phyloP scores from a whole-genome alignment of 1,284 basidiomycete species.

The Rhizoctonia solani region DNA sequence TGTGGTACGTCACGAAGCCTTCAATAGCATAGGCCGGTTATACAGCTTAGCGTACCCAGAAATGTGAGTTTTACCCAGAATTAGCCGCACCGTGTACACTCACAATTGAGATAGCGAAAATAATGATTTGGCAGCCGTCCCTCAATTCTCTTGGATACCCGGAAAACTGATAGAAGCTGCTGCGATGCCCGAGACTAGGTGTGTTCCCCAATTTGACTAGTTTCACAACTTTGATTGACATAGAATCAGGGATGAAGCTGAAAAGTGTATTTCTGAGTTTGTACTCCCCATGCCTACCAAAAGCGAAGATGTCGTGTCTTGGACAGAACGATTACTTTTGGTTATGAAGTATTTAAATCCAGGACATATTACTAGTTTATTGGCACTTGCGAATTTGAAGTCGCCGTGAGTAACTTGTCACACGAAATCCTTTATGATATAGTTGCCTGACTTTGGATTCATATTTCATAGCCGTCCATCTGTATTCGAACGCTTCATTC shows the following conservation, averaged over 20 bases:
- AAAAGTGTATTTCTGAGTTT: constrained; percentile 69
- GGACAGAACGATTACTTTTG: constrained; percentile 82
- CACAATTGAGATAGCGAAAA: constrained; percentile 67
- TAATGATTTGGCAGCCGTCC: constrained; percentile 69
- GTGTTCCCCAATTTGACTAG: constrained; percentile 38
- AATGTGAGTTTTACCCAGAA: constrained; percentile 61
- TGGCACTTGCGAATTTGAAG: constrained; percentile 67
- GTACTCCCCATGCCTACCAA: constrained; percentile 84
- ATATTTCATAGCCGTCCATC: constrained; percentile 58
- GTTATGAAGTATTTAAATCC: constrained; percentile 76
- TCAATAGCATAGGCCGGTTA: constrained; percentile 75
- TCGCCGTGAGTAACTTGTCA: constrained; percentile 53
- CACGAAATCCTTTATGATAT: background rate
- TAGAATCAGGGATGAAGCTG: constrained; percentile 56
- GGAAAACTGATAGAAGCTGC: constrained; percentile 65
- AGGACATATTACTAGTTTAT: constrained; percentile 58
- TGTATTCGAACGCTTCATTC: constrained; percentile 65
- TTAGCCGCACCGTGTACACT: background rate
- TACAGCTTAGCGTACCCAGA: constrained; percentile 86
- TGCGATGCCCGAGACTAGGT: constrained; percentile 63
- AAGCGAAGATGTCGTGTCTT: constrained; percentile 69
- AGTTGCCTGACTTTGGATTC: background rate
- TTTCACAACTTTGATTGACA: background rate
- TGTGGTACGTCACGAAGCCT: constrained; percentile 80
- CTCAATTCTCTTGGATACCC: constrained; percentile 95